These are phyloP conservation scores for Handroanthus guayacan DNA, from an alignment of 257 asterid genomes.

Conservation along the genomic window DNA sequence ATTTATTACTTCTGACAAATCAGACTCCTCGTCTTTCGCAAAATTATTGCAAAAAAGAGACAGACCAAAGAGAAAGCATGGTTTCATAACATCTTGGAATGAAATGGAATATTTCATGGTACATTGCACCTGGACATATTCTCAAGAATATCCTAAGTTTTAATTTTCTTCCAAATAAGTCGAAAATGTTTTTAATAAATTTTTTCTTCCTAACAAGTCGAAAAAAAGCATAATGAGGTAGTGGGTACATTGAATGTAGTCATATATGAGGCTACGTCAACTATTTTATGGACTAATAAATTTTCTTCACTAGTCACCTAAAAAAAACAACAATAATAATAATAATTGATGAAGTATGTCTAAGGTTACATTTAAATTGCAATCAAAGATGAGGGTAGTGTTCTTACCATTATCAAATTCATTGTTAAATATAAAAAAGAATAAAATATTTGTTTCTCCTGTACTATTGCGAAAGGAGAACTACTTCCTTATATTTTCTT, in stretches of 20 bases:
- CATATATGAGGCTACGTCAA: not conserved
- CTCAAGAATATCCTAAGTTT: slow-evolving; percentile 21
- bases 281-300: too few relatives aligned
- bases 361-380: too few relatives aligned
- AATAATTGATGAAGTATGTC: too few relatives aligned
- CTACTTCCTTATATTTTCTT: too few relatives aligned
- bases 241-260: slow-evolving; percentile 35
- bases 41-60: not conserved
- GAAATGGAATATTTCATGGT: slow-evolving; percentile 29
- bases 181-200: not conserved
- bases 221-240: not conserved
- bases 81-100: slow-evolving; percentile 1
- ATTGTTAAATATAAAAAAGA: too few relatives aligned
- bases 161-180: not conserved
- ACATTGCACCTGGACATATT: slow-evolving; percentile 41
- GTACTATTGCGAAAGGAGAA: too few relatives aligned
- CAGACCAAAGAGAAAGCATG: not conserved
- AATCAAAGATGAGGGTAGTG: too few relatives aligned
- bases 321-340: too few relatives aligned
- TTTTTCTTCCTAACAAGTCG: not conserved
- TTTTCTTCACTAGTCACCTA: too few relatives aligned
- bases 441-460: too few relatives aligned
- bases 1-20: not conserved
- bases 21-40: not conserved
- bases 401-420: too few relatives aligned